Conservation (phyloP, 2,329 filamentous ascomycete genomes). For the Simplicillium aogashimaense region DNA sequence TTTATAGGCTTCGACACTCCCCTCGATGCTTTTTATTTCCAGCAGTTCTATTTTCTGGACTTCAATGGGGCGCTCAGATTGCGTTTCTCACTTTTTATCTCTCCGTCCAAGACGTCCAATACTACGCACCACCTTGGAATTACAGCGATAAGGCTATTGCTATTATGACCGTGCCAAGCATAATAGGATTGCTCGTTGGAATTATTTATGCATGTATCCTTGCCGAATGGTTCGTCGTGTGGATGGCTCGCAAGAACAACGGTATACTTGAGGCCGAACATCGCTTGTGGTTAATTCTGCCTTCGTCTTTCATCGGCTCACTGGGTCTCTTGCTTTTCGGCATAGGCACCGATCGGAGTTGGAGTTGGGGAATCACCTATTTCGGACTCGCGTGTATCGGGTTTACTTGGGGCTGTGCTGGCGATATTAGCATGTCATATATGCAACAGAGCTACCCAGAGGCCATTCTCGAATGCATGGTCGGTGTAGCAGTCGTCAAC, state of each 20-base stretch:
- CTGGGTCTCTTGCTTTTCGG: constrained; percentile 43
- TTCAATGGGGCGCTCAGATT: constrained; percentile 51
- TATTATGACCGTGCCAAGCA: constrained; percentile 46
- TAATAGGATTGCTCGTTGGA: constrained; percentile 44
- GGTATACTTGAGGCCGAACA: constrained; percentile 47
- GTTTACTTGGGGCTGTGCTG: constrained; percentile 49
- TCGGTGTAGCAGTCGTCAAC: constrained; percentile 46
- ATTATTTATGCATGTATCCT: constrained; percentile 48
- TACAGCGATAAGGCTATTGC: constrained; percentile 42
- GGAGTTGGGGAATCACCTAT: constrained; percentile 43
- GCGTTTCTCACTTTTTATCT: constrained; percentile 51
- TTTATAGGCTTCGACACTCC: constrained; percentile 40
- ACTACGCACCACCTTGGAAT: constrained; percentile 42
- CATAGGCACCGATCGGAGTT: constrained; percentile 37
- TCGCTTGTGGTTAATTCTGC: constrained; percentile 39
- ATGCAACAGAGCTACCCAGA: constrained; percentile 46
- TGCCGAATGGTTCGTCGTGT: constrained; percentile 44
- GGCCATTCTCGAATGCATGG: constrained; percentile 48
- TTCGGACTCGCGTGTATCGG: constrained; percentile 47
- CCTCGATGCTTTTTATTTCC: constrained; percentile 48
- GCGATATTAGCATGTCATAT: constrained; percentile 45
- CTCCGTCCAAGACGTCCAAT: constrained; percentile 46
- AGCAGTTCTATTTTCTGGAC: constrained; percentile 44
- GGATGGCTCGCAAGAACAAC: constrained; percentile 41
- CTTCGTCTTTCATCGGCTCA: constrained; percentile 38